Base-by-base conservation (phyloP, 352 stramenopile genomes). In the Pythium plurisporium region DNA sequence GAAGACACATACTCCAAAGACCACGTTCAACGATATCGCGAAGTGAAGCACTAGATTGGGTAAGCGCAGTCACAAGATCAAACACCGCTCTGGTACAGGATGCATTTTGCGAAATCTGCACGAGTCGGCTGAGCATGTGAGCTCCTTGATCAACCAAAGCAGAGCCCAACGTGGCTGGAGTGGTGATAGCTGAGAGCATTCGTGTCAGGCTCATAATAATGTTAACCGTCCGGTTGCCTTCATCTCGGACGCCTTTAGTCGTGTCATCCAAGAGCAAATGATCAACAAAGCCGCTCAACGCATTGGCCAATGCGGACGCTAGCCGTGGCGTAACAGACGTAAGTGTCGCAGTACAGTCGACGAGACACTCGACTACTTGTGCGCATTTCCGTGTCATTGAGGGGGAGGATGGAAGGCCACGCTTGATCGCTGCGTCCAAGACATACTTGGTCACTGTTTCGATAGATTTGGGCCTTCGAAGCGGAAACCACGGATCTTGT, bases 401-500 rank as follows among this genome's bases (percentile, higher is more conserved):
- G 7, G 9, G 4, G 8, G 48, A 43, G 12, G 29, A 27, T 5
- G 5, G 2, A 0, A 58, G 15, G 7, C 27, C 38, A 14, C 38
- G 52, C 9, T 42, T 41, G 17, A 2, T 37, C 4, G 74, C 31
- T 9, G 58, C 59, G 44, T 72, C 58, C 7, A 23, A 10, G 9
- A 82, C 51, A 15, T 82, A 41, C 7, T 72, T 26, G 11, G 47
- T 50, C 5, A 70, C 57, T 14, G 58, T 29, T 4, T 45, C 36
- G 3, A 38, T 5, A 17, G 34, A 29, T 22, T 63, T 70, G 2
- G 51, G 38, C 22, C 69, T 59, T n/a, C 75, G 64, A 59, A 86
- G 81, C 6, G 75, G 77, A 9, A 82, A 71, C 77, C 77, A 87
- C 14, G 67, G 42, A n/a, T 67, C 46, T 5, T 10, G 23, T n/a